These are phyloP conservation scores for Retiboletus fuscus DNA, from an alignment of 1,284 basidiomycete genomes.

Conservation along the genomic window DNA sequence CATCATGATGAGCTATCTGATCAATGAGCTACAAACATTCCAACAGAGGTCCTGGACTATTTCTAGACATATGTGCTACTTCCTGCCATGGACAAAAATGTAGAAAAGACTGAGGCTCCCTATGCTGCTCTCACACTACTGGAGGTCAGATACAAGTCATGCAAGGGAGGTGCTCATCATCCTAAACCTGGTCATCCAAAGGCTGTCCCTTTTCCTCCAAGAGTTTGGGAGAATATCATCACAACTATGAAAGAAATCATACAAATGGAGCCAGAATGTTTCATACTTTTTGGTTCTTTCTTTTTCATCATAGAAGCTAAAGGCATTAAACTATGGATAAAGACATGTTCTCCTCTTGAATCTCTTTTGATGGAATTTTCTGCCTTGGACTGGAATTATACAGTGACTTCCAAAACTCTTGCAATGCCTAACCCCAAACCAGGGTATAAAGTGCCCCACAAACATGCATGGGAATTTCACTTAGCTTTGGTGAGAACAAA, in stretches of 20 bases:
- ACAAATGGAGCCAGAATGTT: background rate
- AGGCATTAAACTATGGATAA: slow-evolving; percentile 28
- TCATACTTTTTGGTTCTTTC: slow-evolving; percentile 26
- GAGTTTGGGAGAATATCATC: background rate
- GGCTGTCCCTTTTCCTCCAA: background rate
- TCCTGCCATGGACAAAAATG: slow-evolving; percentile 16
- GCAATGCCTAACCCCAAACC: too few relatives aligned
- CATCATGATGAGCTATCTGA: slow-evolving; percentile 23
- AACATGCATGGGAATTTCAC: too few relatives aligned
- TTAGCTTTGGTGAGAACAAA: too few relatives aligned
- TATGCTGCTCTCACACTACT: slow-evolving; percentile 19
- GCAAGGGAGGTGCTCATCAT: background rate
- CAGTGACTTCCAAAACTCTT: too few relatives aligned
- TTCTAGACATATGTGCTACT: slow-evolving; percentile 26
- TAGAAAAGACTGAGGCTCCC: background rate
- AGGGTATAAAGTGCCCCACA: too few relatives aligned
- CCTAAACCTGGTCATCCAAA: slow-evolving; percentile 5
- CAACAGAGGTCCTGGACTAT: slow-evolving; percentile 19
- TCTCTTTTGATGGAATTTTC: background rate
- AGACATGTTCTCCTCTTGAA: background rate
- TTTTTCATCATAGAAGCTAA: slow-evolving; percentile 31
- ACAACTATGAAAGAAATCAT: background rate
- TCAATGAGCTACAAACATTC: slow-evolving; percentile 13
- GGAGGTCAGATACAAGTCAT: slow-evolving; percentile 16
- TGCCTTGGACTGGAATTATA: background rate